Conservation (phyloP, 441 rosid species). For the Viola pubescens region DNA sequence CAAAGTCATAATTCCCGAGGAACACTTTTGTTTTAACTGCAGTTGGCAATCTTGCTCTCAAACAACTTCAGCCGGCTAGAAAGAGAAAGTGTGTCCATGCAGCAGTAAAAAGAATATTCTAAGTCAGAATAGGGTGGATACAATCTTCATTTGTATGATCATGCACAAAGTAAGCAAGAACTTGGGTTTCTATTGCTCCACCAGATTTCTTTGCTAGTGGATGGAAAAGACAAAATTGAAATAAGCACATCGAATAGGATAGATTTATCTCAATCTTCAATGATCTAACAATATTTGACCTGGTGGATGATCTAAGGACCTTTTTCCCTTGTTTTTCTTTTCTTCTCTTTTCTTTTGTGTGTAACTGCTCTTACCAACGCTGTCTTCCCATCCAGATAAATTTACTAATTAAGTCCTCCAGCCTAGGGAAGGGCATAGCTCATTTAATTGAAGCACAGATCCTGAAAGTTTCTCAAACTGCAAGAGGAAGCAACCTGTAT, state of each 20-base stretch:
- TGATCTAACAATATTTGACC: not conserved
- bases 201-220: not conserved
- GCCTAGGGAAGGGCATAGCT: constrained; percentile 2
- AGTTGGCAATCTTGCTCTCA: too few species aligned
- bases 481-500: constrained; percentile 10
- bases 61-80: too few species aligned
- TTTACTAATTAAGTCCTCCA: constrained; percentile 16
- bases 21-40: too few species aligned
- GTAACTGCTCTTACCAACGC: not conserved
- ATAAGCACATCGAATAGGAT: not conserved
- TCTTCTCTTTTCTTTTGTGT: too few species aligned
- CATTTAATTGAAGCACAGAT: constrained; percentile 25
- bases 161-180: not conserved
- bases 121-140: not conserved
- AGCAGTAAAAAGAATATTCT: not conserved
- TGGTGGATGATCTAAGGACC: not conserved
- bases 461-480: constrained; percentile 44
- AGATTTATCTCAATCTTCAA: not conserved
- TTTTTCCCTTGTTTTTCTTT: not conserved
- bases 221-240: not conserved
- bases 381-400: not conserved
- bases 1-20: too few species aligned
- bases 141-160: not conserved
- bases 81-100: too few species aligned
- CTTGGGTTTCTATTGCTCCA: not conserved